phyloP scores from a whole-genome alignment of 1,284 basidiomycete species.

The Ceratobasidium sp. region DNA sequence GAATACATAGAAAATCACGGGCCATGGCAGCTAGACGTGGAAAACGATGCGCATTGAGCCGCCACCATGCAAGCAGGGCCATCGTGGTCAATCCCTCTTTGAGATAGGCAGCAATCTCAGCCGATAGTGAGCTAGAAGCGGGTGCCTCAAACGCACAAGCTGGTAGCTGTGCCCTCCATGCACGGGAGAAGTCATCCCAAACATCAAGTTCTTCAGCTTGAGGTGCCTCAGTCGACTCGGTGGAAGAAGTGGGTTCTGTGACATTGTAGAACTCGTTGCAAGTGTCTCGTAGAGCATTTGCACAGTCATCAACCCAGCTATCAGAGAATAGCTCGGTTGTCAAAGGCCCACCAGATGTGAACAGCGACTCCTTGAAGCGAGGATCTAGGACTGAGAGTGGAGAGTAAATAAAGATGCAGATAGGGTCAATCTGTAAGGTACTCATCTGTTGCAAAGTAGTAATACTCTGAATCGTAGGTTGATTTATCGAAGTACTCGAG shows the following conservation, averaged over 20 bases:
- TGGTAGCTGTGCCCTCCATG: neutral
- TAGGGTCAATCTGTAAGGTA: neutral
- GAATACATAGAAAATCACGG: constrained; percentile 1
- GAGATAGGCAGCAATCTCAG: neutral
- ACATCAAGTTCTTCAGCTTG: neutral
- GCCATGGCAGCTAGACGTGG: neutral
- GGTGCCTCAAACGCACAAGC: neutral
- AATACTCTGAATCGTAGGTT: constrained; percentile 9
- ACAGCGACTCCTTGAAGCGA: neutral
- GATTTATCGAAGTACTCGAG: constrained; percentile 4
- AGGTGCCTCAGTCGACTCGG: neutral
- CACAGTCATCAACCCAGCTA: too few relatives aligned
- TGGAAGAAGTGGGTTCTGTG: neutral
- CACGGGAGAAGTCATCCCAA: neutral
- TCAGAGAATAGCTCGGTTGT: too few relatives aligned
- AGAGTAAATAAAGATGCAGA: neutral
- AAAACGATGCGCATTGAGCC: neutral
- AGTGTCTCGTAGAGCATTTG: too few relatives aligned
- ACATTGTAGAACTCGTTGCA: neutral
- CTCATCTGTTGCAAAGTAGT: constrained; percentile 5
- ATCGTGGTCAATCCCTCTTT: too few relatives aligned
- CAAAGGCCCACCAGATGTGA: neutral
- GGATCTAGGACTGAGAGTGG: neutral
- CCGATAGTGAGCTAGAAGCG: neutral
- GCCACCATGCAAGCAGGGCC: constrained; percentile 7